Evolutionary conservation across 73 alveolate species (phyloP).

Genomic region (Loxodes magnus): DNA sequence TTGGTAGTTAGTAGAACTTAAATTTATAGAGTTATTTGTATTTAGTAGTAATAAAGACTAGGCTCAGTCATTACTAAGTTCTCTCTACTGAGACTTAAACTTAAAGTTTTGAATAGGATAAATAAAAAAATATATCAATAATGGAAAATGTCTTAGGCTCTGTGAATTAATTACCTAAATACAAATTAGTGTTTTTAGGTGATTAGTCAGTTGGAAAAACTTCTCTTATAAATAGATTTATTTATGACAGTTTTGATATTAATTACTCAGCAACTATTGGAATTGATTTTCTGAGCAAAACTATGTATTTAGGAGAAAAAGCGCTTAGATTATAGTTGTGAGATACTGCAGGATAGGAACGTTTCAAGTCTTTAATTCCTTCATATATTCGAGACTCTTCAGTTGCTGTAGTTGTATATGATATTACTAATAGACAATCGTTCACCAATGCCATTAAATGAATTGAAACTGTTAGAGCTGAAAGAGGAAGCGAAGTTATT

Average conservation of each 20-base stretch:
- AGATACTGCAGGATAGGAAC: no score
- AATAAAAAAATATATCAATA: no score
- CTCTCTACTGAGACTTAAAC: no score
- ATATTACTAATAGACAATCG: slow-evolving; percentile 13
- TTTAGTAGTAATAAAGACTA: no score
- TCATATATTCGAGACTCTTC: slow-evolving; percentile 46
- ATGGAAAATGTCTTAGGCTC: no score
- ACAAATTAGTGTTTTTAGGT: slow-evolving; percentile 56
- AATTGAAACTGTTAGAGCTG: slow-evolving; percentile 72
- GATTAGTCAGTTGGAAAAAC: slow-evolving; percentile 67
- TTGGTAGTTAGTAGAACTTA: no score
- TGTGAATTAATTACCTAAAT: slow-evolving; percentile 41
- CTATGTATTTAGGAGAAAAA: slow-evolving; percentile 71
- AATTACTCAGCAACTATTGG: slow-evolving; percentile 88
- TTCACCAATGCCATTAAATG: slow-evolving; percentile 56
- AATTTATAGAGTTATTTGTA: no score
- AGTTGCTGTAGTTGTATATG: no score
- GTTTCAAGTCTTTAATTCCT: slow-evolving; percentile 52
- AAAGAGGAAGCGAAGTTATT: slow-evolving; percentile 58
- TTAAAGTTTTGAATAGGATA: no score
- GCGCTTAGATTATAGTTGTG: slow-evolving; percentile 49
- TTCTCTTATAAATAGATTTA: slow-evolving; percentile 45
- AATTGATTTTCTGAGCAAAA: slow-evolving; percentile 86
- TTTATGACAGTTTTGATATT: slow-evolving; percentile 57
- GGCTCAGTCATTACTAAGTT: no score